Evolutionary conservation across 2,329 filamentous ascomycete genomes (phyloP).

Genomic region (Claviceps digitariae): DNA sequence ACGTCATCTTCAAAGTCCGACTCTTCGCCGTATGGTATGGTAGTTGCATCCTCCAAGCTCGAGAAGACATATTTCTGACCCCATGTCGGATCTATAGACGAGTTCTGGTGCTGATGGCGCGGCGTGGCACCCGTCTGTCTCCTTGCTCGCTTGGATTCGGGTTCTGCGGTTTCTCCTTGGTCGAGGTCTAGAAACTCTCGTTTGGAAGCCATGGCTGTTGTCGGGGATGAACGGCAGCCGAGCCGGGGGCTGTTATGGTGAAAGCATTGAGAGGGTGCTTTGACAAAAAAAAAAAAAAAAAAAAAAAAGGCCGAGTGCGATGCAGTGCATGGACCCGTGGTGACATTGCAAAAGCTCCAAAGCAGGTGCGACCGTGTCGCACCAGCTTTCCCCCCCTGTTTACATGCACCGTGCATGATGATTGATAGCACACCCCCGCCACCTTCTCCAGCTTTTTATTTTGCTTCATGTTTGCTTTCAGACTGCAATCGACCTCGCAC

Average conservation of each 20-base stretch:
- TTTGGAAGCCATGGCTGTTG: slow-evolving; percentile 21
- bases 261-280: not conserved
- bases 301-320: not conserved
- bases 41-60: slow-evolving; percentile 37
- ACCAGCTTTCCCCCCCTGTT: too few species aligned
- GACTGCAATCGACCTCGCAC: not conserved
- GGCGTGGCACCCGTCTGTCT: slow-evolving; percentile 15
- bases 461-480: not conserved
- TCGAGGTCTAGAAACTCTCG: slow-evolving; percentile 19
- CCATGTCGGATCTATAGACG: slow-evolving; percentile 47
- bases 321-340: not conserved
- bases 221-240: not conserved
- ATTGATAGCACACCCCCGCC: too few species aligned
- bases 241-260: not conserved
- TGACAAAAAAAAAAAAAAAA: not conserved
- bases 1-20: slow-evolving; percentile 53
- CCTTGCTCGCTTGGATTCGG: slow-evolving; percentile 15
- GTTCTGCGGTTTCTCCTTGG: slow-evolving; percentile 14
- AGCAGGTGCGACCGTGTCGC: too few species aligned
- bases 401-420: too few species aligned
- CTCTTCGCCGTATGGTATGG: slow-evolving; percentile 37
- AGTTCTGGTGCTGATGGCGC: slow-evolving; percentile 28
- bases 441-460: not conserved
- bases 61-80: slow-evolving; percentile 63
- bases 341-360: not conserved